Evolutionary conservation across 2,329 filamentous ascomycete species (phyloP), one percentile per base, ranked within the genome.

Genomic region (Tympanopsis confertula): DNA sequence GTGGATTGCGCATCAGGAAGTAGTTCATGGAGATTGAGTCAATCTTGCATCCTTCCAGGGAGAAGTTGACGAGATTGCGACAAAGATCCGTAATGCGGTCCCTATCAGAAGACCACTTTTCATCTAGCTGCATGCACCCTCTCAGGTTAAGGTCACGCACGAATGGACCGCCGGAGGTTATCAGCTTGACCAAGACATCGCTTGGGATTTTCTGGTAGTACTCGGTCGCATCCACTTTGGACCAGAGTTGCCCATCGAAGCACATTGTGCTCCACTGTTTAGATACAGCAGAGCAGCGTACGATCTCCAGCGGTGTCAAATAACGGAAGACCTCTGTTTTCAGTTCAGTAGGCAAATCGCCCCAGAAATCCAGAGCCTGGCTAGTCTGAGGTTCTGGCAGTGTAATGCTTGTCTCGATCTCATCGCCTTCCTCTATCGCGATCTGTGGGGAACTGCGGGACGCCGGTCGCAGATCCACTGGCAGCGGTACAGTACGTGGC

Each of bases 181-280:
- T 87, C 43, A 96, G 87, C 50, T 82, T 86, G 39, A 87, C 76
- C 35, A 98, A 63, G 1, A 85, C 84, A 44, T 85, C 78, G 17
- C 83, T 84, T 0, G 89, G 82, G 45, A 96, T 96, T 38, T 87
- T 75, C 45, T 73, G 74, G 54, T 96, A 95, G 57, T 89, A 96
- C 36, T 84, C 78, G 5, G 86, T 81, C 2, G 85, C 78, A 55
- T 96, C 87, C 36, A 96, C 71, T 30, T 72, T 76, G 3, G 78
- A 79, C 91, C 91, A 98, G 13, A 96, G 63, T 60, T 98, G 91
- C 2, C 91, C 91, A 55, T 98, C 89, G 49, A 89, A 94, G 60
- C 89, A 95, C 59, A 85, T 78, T 35, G 71, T 69, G 56, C 94
- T 68, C 66, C 91, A 95, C 4, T 70, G 61, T 55, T 78, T 86